These are phyloP conservation scores for Linnemannia hyalina DNA, from an alignment of 192 early-diverging fungal species.

Conservation along the genomic window DNA sequence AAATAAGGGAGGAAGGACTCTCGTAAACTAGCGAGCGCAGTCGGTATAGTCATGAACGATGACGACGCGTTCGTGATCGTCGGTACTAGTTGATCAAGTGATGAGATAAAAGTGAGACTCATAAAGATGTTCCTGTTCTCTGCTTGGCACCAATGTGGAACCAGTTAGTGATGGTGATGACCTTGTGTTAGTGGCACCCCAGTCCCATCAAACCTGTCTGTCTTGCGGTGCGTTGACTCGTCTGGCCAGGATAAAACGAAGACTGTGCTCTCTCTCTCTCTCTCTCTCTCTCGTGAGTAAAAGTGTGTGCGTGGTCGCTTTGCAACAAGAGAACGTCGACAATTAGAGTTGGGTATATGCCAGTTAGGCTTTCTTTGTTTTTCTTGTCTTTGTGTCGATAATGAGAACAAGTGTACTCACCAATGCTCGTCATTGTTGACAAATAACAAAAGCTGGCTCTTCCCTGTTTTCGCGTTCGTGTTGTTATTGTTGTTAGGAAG, in stretches of 20 bases:
- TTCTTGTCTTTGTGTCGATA: not conserved
- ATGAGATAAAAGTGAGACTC: too few relatives aligned
- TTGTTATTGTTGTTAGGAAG: not conserved
- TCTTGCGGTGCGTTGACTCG: not conserved
- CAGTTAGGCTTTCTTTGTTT: too few relatives aligned
- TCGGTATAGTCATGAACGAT: not conserved
- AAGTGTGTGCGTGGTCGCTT: not conserved
- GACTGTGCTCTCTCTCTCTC: not conserved
- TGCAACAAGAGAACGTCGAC: not conserved
- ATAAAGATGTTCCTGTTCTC: too few relatives aligned
- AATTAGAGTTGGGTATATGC: too few relatives aligned
- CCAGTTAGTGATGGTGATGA: too few relatives aligned
- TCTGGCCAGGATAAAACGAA: not conserved
- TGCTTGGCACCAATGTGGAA: too few relatives aligned
- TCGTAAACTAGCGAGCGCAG: not conserved
- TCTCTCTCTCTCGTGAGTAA: not conserved
- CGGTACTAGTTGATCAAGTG: too few relatives aligned
- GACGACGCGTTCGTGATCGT: not conserved
- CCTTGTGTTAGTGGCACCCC: not conserved
- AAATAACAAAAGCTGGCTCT: not conserved
- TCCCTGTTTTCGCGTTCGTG: not conserved
- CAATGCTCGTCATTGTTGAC: not conserved
- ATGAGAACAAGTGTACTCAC: not conserved
- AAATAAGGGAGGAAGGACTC: not conserved
- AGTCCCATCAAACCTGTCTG: not conserved